Evolutionary conservation across 2,329 filamentous ascomycete genomes (phyloP).

Genomic region (Lithohypha guttulata): DNA sequence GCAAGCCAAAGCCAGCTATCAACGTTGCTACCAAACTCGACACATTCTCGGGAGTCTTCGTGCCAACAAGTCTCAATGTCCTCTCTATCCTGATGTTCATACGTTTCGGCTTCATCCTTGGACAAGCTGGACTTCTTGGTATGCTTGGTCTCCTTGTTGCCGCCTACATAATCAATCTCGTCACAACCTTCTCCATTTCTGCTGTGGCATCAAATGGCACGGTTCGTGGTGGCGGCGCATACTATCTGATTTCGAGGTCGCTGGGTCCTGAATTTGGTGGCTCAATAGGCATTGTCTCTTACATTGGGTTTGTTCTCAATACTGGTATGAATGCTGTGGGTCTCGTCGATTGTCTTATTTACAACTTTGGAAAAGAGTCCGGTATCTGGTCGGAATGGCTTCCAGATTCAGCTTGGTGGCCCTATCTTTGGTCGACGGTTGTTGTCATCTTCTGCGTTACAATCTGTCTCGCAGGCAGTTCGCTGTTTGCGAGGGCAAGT

Average conservation of each 20-base stretch:
- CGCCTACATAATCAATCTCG: conserved; percentile 71
- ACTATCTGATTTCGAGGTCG: conserved; percentile 78
- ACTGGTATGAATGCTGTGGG: conserved; percentile 81
- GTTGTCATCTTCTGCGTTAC: conserved; percentile 61
- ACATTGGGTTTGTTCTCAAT: conserved; percentile 79
- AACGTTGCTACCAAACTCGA: conserved; percentile 42
- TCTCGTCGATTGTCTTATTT: conserved; percentile 67
- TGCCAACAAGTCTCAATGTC: conserved; percentile 81
- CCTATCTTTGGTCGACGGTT: conserved; percentile 63
- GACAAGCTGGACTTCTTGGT: conserved; percentile 66
- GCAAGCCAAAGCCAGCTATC: conserved; percentile 6
- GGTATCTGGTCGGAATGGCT: conserved; percentile 51
- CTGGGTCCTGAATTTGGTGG: conserved; percentile 82
- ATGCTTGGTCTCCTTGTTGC: conserved; percentile 65
- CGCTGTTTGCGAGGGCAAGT: conserved; percentile 69
- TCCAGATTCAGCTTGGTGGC: conserved; percentile 62
- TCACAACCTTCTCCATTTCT: conserved; percentile 76
- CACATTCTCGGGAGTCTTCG: conserved; percentile 68
- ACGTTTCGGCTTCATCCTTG: conserved; percentile 74
- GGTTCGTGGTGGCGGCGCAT: conserved; percentile 75
- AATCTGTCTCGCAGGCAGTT: conserved; percentile 69
- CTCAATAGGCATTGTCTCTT: conserved; percentile 79
- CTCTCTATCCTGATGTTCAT: conserved; percentile 88
- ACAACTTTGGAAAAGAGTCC: conserved; percentile 55
- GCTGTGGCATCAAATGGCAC: conserved; percentile 86